Evolutionary conservation across 2,329 filamentous ascomycete genomes (phyloP), one percentile per base, ranked within the genome.

Genomic region (Paramyrothecium sp.): DNA sequence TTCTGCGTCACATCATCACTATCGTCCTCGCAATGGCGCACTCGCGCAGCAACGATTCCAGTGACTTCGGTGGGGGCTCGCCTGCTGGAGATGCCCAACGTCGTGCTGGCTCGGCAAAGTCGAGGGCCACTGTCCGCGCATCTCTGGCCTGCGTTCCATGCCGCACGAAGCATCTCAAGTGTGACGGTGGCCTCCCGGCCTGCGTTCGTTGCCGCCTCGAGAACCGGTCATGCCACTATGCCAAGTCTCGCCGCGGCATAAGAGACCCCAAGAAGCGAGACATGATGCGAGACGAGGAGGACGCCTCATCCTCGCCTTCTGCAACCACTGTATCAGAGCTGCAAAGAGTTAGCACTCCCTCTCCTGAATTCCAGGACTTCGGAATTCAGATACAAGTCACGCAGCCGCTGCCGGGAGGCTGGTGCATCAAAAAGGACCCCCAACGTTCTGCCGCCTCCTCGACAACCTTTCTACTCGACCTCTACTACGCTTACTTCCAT

Each of bases 401-500:
- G 23, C 55, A 47, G 22, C 17, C 41, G 17, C 53, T 60, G 13
- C 46, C 62, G 21, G 20, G 53, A 53, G 59, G 61, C 19, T 63
- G 61, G 61, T 44, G 13, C 13, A 19, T 44, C 10, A 44, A 19
- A 12, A 19, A 21, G 19, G 33, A 53, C 20, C 55, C 51, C 12
- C 38, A 49, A 22, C 34, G 53, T 22, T 54, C 2, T 19, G 50
- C 13, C 19, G 16, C 49, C 33, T 48, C n/a, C n/a, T 49, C 53
- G 13, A 16, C 34, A 23, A 58, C 50, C 22, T 54, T 55, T 50
- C 22, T 55, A 20, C 56, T 66, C 21, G 58, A 65, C 50, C 60
- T 64, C 30, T 67, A 67, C 52, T 67, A 67, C 54, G 7, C 46
- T 26, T 60, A 63, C 33, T 67, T 67, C 47, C 65, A 67, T 19